phyloP scores from a whole-genome alignment of 2,329 filamentous ascomycete species.

The Coccinonectria pachysandricola region DNA sequence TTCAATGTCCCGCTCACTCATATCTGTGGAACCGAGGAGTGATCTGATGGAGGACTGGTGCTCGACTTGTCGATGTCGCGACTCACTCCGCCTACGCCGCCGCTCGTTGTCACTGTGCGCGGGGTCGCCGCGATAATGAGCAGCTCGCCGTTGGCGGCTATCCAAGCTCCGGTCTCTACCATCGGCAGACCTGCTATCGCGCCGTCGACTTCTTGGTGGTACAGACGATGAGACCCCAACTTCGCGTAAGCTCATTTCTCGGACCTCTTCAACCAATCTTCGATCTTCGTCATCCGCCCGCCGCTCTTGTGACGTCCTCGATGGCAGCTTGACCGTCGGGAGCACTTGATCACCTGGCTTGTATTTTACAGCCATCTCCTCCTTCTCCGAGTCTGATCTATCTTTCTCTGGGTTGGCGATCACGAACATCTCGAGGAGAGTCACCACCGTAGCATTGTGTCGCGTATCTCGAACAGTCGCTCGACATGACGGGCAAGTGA shows the following conservation, averaged over 20 bases:
- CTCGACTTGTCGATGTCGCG: constrained; percentile 55
- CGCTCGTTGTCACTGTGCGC: constrained; percentile 26
- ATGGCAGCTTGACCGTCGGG: constrained; percentile 44
- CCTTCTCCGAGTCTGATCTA: constrained; percentile 61
- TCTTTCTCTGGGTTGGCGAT: constrained; percentile 67
- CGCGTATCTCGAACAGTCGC: constrained; percentile 75
- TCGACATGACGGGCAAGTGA: constrained; percentile 90
- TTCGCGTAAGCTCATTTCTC: constrained; percentile 63
- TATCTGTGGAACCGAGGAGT: constrained; percentile 68
- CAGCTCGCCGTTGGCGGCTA: constrained; percentile 19
- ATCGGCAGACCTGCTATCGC: constrained; percentile 26
- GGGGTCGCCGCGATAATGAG: constrained; percentile 23
- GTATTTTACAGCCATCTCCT: constrained; percentile 66
- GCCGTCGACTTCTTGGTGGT: constrained; percentile 19
- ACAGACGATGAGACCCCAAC: constrained; percentile 38
- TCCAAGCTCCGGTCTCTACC: constrained; percentile 22
- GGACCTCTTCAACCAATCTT: constrained; percentile 59
- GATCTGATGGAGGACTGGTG: constrained; percentile 85
- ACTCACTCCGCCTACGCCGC: constrained; percentile 33
- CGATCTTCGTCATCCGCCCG: constrained; percentile 56
- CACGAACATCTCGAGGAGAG: constrained; percentile 80
- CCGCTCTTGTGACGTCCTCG: constrained; percentile 42
- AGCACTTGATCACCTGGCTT: constrained; percentile 74
- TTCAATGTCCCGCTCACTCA: constrained; percentile 69
- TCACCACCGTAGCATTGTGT: constrained; percentile 84